Conservation (phyloP, 2,329 filamentous ascomycete genomes). For the Lasiodiplodia theobromae region DNA sequence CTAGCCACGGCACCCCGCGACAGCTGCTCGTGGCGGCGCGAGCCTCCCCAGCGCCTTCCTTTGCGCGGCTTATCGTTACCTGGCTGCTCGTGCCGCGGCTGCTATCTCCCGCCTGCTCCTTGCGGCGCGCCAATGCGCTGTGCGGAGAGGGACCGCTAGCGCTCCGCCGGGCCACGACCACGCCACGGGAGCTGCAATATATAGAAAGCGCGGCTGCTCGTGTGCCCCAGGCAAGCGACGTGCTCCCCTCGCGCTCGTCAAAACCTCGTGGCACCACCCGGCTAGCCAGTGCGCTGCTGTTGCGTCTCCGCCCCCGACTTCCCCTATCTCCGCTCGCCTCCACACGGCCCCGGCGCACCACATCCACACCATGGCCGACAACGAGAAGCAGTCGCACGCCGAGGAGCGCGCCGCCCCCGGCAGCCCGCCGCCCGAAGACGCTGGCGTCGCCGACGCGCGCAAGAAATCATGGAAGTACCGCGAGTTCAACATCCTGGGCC, state of each 20-base stretch:
- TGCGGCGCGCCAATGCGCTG: constrained; percentile 15
- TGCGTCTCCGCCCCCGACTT: constrained; percentile 1
- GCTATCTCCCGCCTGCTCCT: constrained; percentile 22
- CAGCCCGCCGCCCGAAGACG: constrained; percentile 36
- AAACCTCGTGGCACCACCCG: not conserved
- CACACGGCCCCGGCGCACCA: constrained; percentile 5
- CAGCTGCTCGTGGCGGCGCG: not conserved
- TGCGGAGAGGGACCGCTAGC: constrained; percentile 19
- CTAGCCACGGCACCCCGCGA: not conserved
- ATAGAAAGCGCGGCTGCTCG: constrained; percentile 25
- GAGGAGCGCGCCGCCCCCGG: constrained; percentile 37
- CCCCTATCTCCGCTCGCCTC: constrained; percentile 14
- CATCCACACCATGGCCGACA: constrained; percentile 36
- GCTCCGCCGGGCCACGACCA: constrained; percentile 21
- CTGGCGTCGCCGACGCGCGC: constrained; percentile 40
- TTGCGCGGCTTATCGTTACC: constrained; percentile 6
- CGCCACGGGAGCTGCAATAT: constrained; percentile 22
- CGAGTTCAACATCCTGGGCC: constrained; percentile 48
- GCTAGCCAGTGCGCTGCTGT: not conserved
- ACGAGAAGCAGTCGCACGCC: constrained; percentile 33
- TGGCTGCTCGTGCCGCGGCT: not conserved
- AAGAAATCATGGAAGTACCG: constrained; percentile 59
- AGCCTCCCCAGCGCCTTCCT: not conserved
- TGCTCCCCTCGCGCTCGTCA: not conserved
- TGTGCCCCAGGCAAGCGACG: not conserved